These are phyloP conservation scores for Jatropha podagrica DNA, from an alignment of 441 rosid species.

Conservation along the genomic window DNA sequence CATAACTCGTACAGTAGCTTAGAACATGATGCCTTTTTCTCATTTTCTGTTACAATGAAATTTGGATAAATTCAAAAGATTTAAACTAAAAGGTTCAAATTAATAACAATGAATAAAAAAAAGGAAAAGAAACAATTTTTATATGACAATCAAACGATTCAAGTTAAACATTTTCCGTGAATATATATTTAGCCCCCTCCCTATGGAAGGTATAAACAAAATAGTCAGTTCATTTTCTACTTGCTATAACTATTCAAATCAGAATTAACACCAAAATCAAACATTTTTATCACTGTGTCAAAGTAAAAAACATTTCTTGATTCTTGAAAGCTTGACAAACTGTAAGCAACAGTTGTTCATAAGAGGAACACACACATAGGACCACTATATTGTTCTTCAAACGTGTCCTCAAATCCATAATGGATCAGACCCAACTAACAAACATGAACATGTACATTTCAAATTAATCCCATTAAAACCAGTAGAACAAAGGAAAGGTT, in stretches of 20 bases:
- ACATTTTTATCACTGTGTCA: background rate
- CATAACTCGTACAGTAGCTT: background rate
- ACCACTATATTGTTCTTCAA: background rate
- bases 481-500: background rate
- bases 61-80: background rate
- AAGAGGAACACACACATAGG: background rate
- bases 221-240: background rate
- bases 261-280: background rate
- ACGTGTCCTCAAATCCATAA: background rate
- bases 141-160: background rate
- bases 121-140: background rate
- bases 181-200: background rate
- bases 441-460: background rate
- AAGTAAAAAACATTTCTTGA: background rate
- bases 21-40: background rate
- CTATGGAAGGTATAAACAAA: background rate
- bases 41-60: background rate
- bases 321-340: background rate
- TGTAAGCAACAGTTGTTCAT: background rate
- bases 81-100: background rate
- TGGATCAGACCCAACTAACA: background rate
- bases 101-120: background rate
- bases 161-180: background rate
- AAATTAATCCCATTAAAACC: background rate
- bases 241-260: background rate